Percentiles rank a stretch among this genome's conserved stretches.
phyloP scores from a whole-genome alignment of 1,284 basidiomycete genomes.

The Athelia sp. region DNA sequence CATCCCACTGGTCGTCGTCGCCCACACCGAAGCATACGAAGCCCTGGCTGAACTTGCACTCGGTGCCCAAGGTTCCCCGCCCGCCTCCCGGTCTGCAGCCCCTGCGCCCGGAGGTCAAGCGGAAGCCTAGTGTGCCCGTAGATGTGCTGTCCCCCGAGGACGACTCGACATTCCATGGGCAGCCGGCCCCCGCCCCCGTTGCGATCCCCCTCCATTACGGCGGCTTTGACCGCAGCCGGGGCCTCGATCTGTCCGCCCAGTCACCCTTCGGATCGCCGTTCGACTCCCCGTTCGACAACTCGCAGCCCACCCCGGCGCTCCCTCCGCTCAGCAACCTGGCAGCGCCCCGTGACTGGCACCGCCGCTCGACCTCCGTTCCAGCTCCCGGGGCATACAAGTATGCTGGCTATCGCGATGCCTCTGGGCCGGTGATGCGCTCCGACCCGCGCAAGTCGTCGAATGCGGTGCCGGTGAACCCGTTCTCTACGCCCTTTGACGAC shows the following conservation, averaged over 20 bases:
- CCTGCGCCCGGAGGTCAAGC: constrained; percentile 20
- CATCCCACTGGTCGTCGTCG: constrained; percentile 37
- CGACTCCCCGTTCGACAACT: constrained; percentile 6
- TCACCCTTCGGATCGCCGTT: neutral
- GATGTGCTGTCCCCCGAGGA: constrained; percentile 20
- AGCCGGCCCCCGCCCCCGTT: constrained; percentile 20
- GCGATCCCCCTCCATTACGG: constrained; percentile 54
- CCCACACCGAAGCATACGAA: constrained; percentile 24
- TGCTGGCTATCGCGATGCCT: constrained; percentile 15
- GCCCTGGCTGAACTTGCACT: constrained; percentile 31
- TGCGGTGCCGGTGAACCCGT: constrained; percentile 42
- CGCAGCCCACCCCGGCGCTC: constrained; percentile 9
- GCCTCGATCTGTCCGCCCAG: constrained; percentile 8
- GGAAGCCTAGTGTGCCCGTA: constrained; percentile 25
- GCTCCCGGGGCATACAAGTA: constrained; percentile 13
- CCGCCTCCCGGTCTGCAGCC: constrained; percentile 13
- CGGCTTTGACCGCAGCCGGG: constrained; percentile 24
- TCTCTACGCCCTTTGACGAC: constrained; percentile 76
- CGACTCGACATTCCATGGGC: constrained; percentile 8
- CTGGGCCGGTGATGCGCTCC: constrained; percentile 40
- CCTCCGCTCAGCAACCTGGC: constrained; percentile 3
- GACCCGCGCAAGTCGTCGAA: constrained; percentile 35
- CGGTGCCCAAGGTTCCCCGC: constrained; percentile 22
- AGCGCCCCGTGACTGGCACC: constrained; percentile 16
- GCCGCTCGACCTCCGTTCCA: constrained; percentile 26